Percentiles rank a stretch among this genome's conserved stretches.
Conservation (phyloP, 1,284 basidiomycete species). For the Thecaphora frezii region DNA sequence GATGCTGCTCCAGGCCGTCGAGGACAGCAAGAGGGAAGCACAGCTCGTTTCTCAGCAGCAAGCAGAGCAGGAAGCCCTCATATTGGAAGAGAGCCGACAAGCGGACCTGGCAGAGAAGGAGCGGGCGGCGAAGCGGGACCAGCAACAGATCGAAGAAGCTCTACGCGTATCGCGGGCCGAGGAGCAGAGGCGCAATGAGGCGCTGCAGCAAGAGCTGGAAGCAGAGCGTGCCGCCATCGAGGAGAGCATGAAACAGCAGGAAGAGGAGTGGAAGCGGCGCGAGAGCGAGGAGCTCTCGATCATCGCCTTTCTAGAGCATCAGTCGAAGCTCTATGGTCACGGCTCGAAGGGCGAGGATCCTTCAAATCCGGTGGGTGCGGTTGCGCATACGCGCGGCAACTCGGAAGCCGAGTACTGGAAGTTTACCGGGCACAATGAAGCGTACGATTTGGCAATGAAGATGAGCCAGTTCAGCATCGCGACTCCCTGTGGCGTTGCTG, state of each 20-base stretch:
- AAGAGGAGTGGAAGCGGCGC: constrained; percentile 34
- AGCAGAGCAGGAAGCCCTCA: constrained; percentile 8
- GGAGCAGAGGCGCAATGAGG: constrained; percentile 9
- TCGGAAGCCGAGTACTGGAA: constrained; percentile 28
- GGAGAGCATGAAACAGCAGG: constrained; percentile 29
- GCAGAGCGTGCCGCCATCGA: constrained; percentile 27
- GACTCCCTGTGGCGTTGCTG: neutral
- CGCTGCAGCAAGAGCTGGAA: constrained; percentile 13
- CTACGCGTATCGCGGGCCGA: constrained; percentile 14
- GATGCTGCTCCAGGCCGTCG: constrained; percentile 16
- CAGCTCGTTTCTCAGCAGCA: constrained; percentile 11
- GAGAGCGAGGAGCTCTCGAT: constrained; percentile 29
- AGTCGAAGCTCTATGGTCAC: neutral
- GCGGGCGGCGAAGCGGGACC: constrained; percentile 10
- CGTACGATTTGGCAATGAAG: constrained; percentile 25
- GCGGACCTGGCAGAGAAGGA: constrained; percentile 21
- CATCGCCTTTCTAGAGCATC: constrained; percentile 21
- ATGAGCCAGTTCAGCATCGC: constrained; percentile 7
- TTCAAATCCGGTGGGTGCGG: neutral
- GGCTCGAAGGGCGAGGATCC: neutral
- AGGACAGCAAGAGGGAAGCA: constrained; percentile 28
- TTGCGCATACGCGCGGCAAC: constrained; percentile 3
- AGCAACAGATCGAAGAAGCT: constrained; percentile 20
- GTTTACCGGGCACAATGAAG: constrained; percentile 28
- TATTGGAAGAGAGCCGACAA: constrained; percentile 33